Base-by-base conservation (phyloP, 345 rosid genomes). In the Gossypium turneri region DNA sequence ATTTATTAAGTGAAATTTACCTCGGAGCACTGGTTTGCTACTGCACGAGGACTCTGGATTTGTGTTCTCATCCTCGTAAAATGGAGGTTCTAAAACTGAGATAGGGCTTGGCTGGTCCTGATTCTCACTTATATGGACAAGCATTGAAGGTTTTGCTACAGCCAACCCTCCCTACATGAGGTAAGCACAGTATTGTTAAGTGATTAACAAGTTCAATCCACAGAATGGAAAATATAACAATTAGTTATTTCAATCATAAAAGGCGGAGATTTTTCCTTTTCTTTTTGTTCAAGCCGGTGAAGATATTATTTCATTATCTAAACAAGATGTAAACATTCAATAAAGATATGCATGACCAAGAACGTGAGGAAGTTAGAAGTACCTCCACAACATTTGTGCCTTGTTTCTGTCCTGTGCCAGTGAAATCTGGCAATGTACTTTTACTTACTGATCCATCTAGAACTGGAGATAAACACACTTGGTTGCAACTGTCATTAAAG, bases 101-200 rank as follows among this genome's bases (percentile, higher is more conserved):
- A 89, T 87, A 58, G 97, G 99, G 80, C 98, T 96, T 43, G 94
- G 98, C 78, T 93, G 99, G 83, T 91, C 97, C 82, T 86, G 96
- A 88, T 85, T 92, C 82, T 89, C 92, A 67, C 76, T 85, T 38
- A 53, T 74, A 82, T 58, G 84, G 67, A 78, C 82, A 62, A 76
- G 59, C 72, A 81, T 61, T 55, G 71, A 70, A 51, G 81, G 83
- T 74, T 84, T 90, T 17, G 86, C 77, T 64, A 84, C 78, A 50
- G 86, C 83, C 62, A 85, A 43, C 20, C 78, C 86, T 25, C 75
- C 88, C 98, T 94, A 85, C 83, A 82, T 81, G 60, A 83, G 45
- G 27, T 13, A 67, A 45, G 9, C 70, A 80, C 61, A 72, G 15
- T 2, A 72, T 29, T 67, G 47, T 70, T 73, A 77, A 25, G 45